phyloP scores from a whole-genome alignment of 805 yeast genomes.

The Ogataea ramenticola region DNA sequence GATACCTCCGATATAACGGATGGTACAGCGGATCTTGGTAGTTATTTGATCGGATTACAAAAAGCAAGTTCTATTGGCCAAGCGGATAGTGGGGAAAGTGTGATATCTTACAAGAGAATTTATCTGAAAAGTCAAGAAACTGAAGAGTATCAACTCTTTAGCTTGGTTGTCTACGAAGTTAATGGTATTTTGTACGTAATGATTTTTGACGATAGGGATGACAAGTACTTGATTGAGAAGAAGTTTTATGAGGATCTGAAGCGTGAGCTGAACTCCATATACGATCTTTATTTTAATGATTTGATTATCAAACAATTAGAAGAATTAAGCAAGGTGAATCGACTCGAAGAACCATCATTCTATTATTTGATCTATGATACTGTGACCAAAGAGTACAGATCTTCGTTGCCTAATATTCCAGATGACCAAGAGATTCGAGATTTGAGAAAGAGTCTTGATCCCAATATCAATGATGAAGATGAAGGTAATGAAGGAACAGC shows the following conservation, averaged over 20 bases:
- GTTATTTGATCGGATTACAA: constrained; percentile 1
- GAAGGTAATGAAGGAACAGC: constrained; percentile 4
- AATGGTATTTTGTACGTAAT: constrained; percentile 22
- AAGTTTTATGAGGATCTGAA: constrained; percentile 8
- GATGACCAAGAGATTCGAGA: constrained; percentile 14
- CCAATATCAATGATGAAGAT: constrained; percentile 12
- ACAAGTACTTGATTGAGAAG: background rate
- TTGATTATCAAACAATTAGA: constrained; percentile 18
- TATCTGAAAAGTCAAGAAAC: constrained; percentile 2
- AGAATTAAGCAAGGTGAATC: constrained; percentile 4
- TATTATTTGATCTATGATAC: constrained; percentile 17
- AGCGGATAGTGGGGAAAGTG: background rate
- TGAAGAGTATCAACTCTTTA: constrained; percentile 1
- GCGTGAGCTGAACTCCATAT: constrained; percentile 13
- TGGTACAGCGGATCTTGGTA: background rate
- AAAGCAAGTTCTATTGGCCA: constrained; percentile 6
- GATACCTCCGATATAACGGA: background rate
- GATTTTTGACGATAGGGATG: constrained; percentile 7
- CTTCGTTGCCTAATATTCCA: constrained; percentile 23
- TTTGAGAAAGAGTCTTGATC: constrained; percentile 9
- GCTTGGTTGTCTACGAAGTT: constrained; percentile 21
- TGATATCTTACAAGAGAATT: constrained; percentile 6
- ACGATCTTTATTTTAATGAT: constrained; percentile 18
- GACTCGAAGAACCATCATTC: constrained; percentile 9
- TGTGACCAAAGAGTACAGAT: constrained; percentile 10